phyloP scores from a whole-genome alignment of 73 alveolate species.

The Tetrahymena elliotti region DNA sequence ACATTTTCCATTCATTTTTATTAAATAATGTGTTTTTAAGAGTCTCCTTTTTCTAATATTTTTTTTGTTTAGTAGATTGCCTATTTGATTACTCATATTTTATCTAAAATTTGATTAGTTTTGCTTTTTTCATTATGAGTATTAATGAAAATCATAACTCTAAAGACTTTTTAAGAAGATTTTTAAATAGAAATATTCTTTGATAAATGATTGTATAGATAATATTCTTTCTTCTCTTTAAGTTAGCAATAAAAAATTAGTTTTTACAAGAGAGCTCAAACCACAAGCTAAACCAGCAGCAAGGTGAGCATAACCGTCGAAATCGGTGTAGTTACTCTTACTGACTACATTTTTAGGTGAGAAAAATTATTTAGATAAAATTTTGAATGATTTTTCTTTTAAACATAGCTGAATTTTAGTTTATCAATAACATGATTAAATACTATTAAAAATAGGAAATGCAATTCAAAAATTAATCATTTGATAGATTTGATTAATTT shows the following conservation, averaged over 20 bases:
- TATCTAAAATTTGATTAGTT: no score
- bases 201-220: not conserved
- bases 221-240: not conserved
- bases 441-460: not conserved
- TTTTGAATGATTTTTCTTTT: not conserved
- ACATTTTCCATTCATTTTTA: no score
- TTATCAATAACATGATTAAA: not conserved
- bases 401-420: not conserved
- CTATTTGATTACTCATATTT: no score
- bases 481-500: no score
- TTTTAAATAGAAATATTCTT: not conserved
- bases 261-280: conserved; percentile 60
- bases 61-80: no score
- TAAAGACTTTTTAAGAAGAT: no score
- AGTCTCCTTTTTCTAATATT: no score
- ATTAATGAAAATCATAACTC: no score
- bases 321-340: not conserved
- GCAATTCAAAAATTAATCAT: no score
- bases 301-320: conserved; percentile 53
- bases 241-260: not conserved
- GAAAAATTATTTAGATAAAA: not conserved
- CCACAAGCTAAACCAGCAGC: conserved; percentile 84
- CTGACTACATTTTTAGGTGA: not conserved
- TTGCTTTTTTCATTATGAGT: no score
- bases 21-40: no score